Evolutionary conservation across 495 filamentous ascomycete species (phyloP).

Genomic region (Neurospora sp.): DNA sequence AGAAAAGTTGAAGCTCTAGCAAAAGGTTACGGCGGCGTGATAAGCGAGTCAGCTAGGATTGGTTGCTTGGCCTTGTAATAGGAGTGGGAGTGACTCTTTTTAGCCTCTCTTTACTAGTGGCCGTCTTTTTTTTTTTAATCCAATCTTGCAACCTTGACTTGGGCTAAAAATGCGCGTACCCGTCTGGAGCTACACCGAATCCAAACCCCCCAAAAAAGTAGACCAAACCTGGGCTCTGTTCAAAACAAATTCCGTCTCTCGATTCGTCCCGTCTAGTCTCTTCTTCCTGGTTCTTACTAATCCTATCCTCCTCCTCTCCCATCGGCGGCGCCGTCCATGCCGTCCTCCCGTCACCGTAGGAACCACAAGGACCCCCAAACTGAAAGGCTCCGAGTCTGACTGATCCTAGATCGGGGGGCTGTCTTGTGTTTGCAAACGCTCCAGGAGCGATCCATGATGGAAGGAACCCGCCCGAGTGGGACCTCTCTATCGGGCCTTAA

Average conservation of each 20-base stretch:
- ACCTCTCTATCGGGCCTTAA: not conserved
- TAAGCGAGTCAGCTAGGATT: not conserved
- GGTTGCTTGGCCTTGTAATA: not conserved
- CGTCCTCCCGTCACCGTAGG: not conserved
- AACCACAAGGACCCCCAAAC: not conserved
- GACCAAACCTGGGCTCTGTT: not conserved
- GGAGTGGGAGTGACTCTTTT: not conserved
- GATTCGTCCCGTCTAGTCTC: not conserved
- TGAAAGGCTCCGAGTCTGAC: not conserved
- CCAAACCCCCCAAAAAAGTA: not conserved
- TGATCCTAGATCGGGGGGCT: not conserved
- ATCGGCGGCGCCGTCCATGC: not conserved
- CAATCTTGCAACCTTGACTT: not conserved
- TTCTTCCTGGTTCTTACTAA: not conserved
- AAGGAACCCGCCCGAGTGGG: not conserved
- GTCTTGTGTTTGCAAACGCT: not conserved
- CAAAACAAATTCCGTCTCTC: not conserved
- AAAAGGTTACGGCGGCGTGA: not conserved
- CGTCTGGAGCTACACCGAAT: not conserved
- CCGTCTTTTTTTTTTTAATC: not conserved
- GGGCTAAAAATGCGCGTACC: not conserved
- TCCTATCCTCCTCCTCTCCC: not conserved
- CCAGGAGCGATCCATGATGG: not conserved
- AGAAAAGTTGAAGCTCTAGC: slow-evolving; percentile 1
- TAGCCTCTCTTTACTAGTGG: not conserved